Conservation (phyloP, 305 asterid genomes). For the Ajuga reptans region DNA sequence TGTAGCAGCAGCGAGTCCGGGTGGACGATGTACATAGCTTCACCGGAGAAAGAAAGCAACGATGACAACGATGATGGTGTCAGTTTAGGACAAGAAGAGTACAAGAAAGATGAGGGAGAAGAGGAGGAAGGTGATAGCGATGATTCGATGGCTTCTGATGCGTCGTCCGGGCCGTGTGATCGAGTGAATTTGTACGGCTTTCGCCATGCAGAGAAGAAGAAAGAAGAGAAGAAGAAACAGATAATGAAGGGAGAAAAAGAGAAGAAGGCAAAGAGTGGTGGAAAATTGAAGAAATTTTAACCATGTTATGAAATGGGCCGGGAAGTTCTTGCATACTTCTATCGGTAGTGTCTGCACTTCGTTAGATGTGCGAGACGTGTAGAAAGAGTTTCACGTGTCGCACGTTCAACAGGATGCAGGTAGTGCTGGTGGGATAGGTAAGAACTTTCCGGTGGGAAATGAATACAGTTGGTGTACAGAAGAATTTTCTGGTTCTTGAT, state of each 20-base stretch:
- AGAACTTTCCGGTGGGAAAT: not conserved
- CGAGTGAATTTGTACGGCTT: constrained; percentile 14
- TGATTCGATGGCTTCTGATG: constrained; percentile 93
- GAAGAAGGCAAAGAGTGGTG: constrained; percentile 35
- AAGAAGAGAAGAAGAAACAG: constrained; percentile 30
- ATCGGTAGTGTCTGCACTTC: no score
- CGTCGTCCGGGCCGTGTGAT: constrained; percentile 65
- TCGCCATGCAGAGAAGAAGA: constrained; percentile 29
- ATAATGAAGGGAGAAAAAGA: constrained; percentile 30
- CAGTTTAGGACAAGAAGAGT: constrained; percentile 13
- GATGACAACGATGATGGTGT: constrained; percentile 25
- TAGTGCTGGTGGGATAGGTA: no score
- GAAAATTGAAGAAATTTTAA: constrained; percentile 32
- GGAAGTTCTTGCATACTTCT: not conserved
- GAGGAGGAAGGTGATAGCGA: constrained; percentile 47
- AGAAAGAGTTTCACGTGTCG: no score
- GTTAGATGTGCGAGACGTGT: no score
- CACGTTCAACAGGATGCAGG: no score
- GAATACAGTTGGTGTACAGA: constrained; percentile 19
- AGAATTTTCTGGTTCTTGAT: constrained; percentile 25
- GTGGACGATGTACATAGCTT: constrained; percentile 76
- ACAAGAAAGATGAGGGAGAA: constrained; percentile 21
- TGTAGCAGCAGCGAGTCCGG: constrained; percentile 92
- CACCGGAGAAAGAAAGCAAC: constrained; percentile 37
- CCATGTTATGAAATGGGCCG: constrained; percentile 12